Evolutionary conservation across 176 grass and related monocot species (phyloP).

Genomic region (Rhynchospora pubera): DNA sequence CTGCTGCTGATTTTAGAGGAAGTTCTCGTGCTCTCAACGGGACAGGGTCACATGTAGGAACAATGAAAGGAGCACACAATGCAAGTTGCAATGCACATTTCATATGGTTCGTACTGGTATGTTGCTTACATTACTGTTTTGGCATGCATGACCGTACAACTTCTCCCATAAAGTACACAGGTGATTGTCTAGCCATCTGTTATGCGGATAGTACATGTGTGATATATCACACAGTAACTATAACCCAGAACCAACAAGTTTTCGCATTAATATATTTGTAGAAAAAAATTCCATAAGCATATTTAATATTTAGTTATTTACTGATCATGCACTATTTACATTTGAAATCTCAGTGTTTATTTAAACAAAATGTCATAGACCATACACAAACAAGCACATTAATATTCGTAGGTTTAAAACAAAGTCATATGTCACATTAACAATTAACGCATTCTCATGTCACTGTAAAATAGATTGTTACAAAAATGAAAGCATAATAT

Average conservation of each 20-base stretch:
- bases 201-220: background rate
- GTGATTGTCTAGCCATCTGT: conserved; percentile 2
- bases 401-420: too few species aligned
- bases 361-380: too few species aligned
- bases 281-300: too few species aligned
- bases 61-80: background rate
- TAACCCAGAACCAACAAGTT: background rate
- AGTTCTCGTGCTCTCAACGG: background rate
- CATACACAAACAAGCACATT: too few species aligned
- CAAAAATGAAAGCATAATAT: background rate
- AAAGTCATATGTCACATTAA: too few species aligned
- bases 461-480: background rate
- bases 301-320: too few species aligned
- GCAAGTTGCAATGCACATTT: conserved; percentile 10
- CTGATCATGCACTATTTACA: too few species aligned
- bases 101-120: conserved; percentile 2
- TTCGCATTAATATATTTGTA: background rate
- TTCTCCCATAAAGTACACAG: background rate
- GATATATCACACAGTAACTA: conserved; percentile 1
- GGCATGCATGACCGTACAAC: background rate
- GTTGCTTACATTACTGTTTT: conserved; percentile 13
- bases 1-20: background rate
- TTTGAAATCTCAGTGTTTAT: too few species aligned
- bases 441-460: too few species aligned
- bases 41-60: conserved; percentile 18